phyloP scores from a whole-genome alignment of 768 basidiomycete species.

The Mrakia blollopis region DNA sequence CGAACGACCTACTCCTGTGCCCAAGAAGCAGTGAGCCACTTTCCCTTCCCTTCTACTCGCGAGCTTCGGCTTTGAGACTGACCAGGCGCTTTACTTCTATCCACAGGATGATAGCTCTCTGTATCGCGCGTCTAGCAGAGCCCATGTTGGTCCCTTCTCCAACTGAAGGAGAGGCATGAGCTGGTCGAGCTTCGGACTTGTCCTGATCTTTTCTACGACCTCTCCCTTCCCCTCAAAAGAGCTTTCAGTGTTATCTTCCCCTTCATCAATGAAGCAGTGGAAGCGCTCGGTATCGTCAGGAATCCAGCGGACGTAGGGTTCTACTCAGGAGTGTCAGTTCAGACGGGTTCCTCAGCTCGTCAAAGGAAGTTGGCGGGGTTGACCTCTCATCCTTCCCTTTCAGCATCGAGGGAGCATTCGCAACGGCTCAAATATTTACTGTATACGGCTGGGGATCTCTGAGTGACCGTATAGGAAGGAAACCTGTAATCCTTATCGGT shows the following conservation, averaged over 20 bases:
- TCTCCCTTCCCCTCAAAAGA: too few relatives aligned
- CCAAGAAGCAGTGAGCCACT: neutral
- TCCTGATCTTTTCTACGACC: neutral
- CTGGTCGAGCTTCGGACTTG: neutral
- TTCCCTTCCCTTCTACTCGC: neutral
- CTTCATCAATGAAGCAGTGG: slow-evolving; percentile 12
- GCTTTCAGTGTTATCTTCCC: slow-evolving; percentile 22
- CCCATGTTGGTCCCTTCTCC: neutral
- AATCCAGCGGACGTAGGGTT: neutral
- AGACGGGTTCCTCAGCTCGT: too few relatives aligned
- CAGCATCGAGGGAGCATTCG: slow-evolving; percentile 20
- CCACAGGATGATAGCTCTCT: neutral
- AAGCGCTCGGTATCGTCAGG: neutral
- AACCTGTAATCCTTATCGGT: slow-evolving; percentile 9
- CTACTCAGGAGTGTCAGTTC: neutral
- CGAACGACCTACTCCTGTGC: neutral
- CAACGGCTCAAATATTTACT: slow-evolving; percentile 1
- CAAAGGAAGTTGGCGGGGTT: neutral
- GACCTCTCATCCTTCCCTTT: neutral
- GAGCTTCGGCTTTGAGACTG: neutral
- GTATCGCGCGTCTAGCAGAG: neutral
- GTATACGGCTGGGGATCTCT: slow-evolving; percentile 14
- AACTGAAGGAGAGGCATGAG: neutral
- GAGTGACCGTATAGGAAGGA: slow-evolving; percentile 4
- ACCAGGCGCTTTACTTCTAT: neutral